phyloP scores from a whole-genome alignment of 2,329 filamentous ascomycete species.

The Beauveria medogensis region DNA sequence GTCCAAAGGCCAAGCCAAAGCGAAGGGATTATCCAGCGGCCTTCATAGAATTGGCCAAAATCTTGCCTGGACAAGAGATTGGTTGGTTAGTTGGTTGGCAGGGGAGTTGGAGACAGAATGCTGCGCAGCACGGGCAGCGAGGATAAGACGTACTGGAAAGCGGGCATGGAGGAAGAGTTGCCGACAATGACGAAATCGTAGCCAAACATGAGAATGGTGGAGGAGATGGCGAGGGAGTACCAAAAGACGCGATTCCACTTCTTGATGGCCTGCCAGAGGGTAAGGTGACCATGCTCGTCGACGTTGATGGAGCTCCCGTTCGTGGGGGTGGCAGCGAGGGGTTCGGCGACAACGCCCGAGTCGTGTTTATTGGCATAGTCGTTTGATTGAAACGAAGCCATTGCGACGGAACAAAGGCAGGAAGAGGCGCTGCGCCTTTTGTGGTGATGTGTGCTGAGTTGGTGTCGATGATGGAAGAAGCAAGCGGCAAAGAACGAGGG shows the following conservation, averaged over 20 bases:
- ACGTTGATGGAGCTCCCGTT: background rate
- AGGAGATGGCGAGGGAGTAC: slow-evolving; percentile 19
- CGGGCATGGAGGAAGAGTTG: slow-evolving; percentile 23
- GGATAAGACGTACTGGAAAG: slow-evolving; percentile 18
- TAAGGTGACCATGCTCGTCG: slow-evolving; percentile 6
- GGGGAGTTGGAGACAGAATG: background rate
- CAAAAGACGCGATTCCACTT: slow-evolving; percentile 19
- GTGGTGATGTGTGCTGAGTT: background rate
- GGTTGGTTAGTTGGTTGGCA: background rate
- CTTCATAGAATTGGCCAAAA: slow-evolving; percentile 24
- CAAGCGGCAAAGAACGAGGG: background rate
- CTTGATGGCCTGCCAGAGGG: slow-evolving; percentile 17
- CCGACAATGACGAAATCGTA: slow-evolving; percentile 24
- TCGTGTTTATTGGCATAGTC: background rate
- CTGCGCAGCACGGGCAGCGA: background rate
- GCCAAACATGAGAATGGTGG: slow-evolving; percentile 21
- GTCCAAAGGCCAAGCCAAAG: slow-evolving; percentile 38
- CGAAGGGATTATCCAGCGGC: slow-evolving; percentile 30
- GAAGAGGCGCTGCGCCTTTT: background rate
- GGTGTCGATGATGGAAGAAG: background rate
- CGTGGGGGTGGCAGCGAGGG: background rate
- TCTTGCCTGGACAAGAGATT: slow-evolving; percentile 16
- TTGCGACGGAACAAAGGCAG: background rate
- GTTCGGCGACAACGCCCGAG: background rate
- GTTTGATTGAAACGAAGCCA: background rate